A percentile compares a stretch with the other conserved stretches of the same genome.
These are phyloP conservation scores for Pueraria montana DNA, from an alignment of 306 rosid species.

Conservation along the genomic window DNA sequence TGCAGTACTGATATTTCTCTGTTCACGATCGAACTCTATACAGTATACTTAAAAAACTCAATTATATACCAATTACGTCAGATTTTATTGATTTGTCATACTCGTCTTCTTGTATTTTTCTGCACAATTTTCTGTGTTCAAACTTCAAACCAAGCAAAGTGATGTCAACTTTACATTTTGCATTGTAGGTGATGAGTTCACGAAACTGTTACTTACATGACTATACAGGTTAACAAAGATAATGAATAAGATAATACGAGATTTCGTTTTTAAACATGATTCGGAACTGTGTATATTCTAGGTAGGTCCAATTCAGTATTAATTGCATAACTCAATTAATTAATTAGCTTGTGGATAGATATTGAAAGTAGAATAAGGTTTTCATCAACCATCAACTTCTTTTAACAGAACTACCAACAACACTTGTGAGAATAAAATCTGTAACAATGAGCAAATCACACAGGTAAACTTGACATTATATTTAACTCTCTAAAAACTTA, in stretches of 20 bases:
- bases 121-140: not conserved
- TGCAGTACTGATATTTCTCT: not conserved
- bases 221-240: not conserved
- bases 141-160: constrained; percentile 1
- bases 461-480: no score
- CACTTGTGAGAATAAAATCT: no score
- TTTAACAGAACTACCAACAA: constrained; percentile 13
- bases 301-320: constrained; percentile 38
- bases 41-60: not conserved
- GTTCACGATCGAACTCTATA: not conserved
- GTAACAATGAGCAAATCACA: no score
- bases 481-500: no score
- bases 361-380: constrained; percentile 23
- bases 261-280: not conserved
- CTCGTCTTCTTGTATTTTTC: constrained; percentile 29
- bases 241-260: not conserved
- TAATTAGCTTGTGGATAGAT: constrained; percentile 38
- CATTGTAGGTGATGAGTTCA: constrained; percentile 19
- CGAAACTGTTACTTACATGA: not conserved
- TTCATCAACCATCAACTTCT: constrained; percentile 25
- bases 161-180: constrained; percentile 16
- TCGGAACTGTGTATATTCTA: not conserved
- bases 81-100: constrained; percentile 3
- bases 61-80: not conserved
- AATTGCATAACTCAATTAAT: constrained; percentile 30